These are phyloP conservation scores for Chlorella sp. DNA, from an alignment of 139 green algal species.

Conservation along the genomic window DNA sequence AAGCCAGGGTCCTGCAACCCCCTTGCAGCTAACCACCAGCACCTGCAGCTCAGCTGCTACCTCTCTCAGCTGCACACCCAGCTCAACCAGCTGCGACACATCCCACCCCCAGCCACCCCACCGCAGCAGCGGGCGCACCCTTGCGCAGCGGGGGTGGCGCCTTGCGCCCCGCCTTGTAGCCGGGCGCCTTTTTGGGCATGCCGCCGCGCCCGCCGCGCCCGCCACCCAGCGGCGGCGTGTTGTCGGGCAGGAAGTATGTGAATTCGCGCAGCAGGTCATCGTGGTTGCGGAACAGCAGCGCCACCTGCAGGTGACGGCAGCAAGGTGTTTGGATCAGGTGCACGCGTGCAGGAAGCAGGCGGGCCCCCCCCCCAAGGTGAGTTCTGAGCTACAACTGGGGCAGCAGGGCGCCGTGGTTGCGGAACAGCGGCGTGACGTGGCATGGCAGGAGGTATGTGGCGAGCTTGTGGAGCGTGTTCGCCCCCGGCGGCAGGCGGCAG, in stretches of 20 bases:
- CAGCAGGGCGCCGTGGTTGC: conserved; percentile 92
- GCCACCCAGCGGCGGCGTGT: conserved; percentile 48
- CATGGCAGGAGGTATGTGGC: too few species aligned
- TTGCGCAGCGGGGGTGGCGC: conserved; percentile 19
- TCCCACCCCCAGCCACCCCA: background rate
- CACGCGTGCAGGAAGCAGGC: conserved; percentile 98
- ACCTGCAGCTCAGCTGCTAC: too few species aligned
- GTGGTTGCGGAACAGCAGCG: conserved; percentile 92
- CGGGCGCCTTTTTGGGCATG: conserved; percentile 1
- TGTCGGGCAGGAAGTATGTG: conserved; percentile 98
- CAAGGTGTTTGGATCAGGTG: too few species aligned
- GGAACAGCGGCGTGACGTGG: conserved; percentile 94
- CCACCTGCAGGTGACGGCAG: conserved; percentile 68
- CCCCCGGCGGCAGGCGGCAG: too few species aligned
- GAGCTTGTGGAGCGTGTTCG: too few species aligned
- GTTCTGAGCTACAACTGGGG: too few species aligned
- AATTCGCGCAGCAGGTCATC: conserved; percentile 97
- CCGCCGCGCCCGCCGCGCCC: background rate
- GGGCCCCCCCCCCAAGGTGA: too few species aligned
- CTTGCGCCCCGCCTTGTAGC: conserved; percentile 12
- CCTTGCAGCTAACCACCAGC: too few species aligned
- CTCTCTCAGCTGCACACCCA: too few species aligned
- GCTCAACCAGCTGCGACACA: background rate
- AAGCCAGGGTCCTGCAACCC: too few species aligned
- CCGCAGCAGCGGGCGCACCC: background rate